phyloP scores from a whole-genome alignment of 495 filamentous ascomycete species.

The Aspergillus biplanus region DNA sequence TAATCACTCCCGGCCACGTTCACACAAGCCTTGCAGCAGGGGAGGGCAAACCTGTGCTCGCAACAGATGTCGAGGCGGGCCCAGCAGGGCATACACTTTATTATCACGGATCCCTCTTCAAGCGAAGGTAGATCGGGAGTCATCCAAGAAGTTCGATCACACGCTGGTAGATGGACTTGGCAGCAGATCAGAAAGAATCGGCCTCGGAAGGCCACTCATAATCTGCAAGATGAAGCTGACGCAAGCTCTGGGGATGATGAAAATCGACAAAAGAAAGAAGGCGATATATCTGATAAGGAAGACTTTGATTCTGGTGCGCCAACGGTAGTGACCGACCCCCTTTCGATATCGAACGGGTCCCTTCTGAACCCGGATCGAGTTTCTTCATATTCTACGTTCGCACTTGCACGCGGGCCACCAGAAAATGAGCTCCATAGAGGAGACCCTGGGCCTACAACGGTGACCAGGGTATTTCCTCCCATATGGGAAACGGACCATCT shows the following conservation, averaged over 20 bases:
- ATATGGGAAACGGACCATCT: not conserved
- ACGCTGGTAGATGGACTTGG: conserved; percentile 2
- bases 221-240: not conserved
- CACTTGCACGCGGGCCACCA: too few species aligned
- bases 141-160: not conserved
- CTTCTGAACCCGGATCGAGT: too few species aligned
- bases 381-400: too few species aligned
- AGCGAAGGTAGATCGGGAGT: not conserved
- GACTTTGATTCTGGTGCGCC: too few species aligned
- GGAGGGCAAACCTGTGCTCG: too few species aligned
- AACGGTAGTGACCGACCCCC: too few species aligned
- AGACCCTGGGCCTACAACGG: too few species aligned
- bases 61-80: not conserved
- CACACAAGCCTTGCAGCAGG: too few species aligned
- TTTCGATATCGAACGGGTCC: too few species aligned
- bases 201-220: not conserved
- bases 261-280: not conserved
- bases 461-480: too few species aligned
- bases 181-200: not conserved
- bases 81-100: not conserved
- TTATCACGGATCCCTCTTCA: not conserved
- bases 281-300: too few species aligned
- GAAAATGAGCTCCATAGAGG: too few species aligned
- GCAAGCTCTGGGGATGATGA: not conserved
- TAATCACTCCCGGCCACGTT: not conserved